phyloP scores from a whole-genome alignment of 768 basidiomycete species.

The Amanita inopinata region DNA sequence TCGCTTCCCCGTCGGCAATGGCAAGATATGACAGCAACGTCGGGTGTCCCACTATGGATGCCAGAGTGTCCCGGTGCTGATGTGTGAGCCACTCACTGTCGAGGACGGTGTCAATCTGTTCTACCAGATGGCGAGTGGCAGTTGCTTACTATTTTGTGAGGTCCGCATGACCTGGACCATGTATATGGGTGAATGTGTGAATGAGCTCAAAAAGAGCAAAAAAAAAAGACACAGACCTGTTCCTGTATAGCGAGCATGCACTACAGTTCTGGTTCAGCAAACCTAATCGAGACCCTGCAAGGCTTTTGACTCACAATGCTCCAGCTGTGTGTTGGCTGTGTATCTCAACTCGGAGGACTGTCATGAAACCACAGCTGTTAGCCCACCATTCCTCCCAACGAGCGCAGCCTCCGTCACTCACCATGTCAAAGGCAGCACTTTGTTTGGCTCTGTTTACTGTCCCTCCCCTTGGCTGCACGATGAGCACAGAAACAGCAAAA shows the following conservation, averaged over 20 bases:
- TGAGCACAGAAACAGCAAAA: slow-evolving; percentile 38
- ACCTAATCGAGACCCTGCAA: slow-evolving; percentile 9
- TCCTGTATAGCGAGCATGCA: slow-evolving; percentile 93
- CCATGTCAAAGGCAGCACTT: slow-evolving; percentile 29
- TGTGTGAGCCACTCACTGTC: slow-evolving; percentile 93
- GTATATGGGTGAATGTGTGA: no score
- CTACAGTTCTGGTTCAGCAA: slow-evolving; percentile 29
- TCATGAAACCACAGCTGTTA: slow-evolving; percentile 10
- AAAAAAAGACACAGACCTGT: slow-evolving; percentile 54
- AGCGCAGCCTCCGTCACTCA: slow-evolving; percentile 22
- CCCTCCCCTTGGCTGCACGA: slow-evolving; percentile 12
- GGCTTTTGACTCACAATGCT: slow-evolving; percentile 62
- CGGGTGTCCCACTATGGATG: slow-evolving; percentile 89
- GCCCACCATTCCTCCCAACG: neutral
- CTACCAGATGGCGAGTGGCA: no score
- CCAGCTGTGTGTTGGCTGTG: slow-evolving; percentile 92
- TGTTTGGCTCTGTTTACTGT: slow-evolving; percentile 22
- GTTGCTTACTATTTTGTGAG: slow-evolving; percentile 82
- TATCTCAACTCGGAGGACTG: slow-evolving; percentile 90
- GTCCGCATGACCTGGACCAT: slow-evolving; percentile 83
- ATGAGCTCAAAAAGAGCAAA: no score
- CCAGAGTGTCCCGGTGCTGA: slow-evolving; percentile 92
- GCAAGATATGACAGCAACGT: slow-evolving; percentile 79
- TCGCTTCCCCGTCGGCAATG: slow-evolving; percentile 90
- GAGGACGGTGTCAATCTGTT: no score